Evolutionary conservation across 2,329 filamentous ascomycete species (phyloP), one percentile per base, ranked within the genome.

Genomic region (Podosphaera xanthii): DNA sequence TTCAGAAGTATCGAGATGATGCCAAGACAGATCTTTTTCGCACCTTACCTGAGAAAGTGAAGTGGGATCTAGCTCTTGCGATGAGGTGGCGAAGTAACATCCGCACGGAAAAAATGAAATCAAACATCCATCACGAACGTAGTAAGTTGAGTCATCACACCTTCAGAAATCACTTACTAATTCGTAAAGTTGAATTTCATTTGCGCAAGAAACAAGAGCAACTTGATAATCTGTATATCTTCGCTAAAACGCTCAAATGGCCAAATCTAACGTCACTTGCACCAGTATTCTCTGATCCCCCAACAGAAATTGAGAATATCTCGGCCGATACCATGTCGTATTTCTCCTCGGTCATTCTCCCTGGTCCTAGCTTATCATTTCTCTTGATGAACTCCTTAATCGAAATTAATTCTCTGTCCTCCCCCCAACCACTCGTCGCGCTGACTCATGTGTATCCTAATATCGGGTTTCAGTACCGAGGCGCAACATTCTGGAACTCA

Each of bases 311-410:
- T 58, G 74, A 85, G 62, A 72, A 76, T 48, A 71, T 82, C 66
- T 81, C 81, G 65, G 84, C 83, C 30, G 83, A 87, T 66, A 78
- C 84, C 14, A 83, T 87, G 78, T 84, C 85, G 5, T 89, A 85
- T 72, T 87, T 88, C 66, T 85, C 82, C 44, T 84, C 84, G 3
- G 76, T 88, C 12, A 77, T 88, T 42, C 71, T 89, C 2, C 85
- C 85, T 7, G 85, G 85, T 9, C 76, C 78, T 3, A 81, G 79
- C 0, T 79, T 86, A 53, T 83, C 84, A 2, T 89, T 85, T 71
- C 76, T 87, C 44, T 80, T 87, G 53, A 88, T 89, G 83, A 88
- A 87, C 67, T 79, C 84, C 3, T 74, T 89, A 50, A 81, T 88
- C 63, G 85, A 88, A 68, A 79, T 86, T 64, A 84, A 88, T 65